A percentile compares a stretch with the other conserved stretches of the same genome.
These are phyloP conservation scores for Penicillium crustosum DNA, from an alignment of 2,329 filamentous ascomycete species.

Conservation along the genomic window DNA sequence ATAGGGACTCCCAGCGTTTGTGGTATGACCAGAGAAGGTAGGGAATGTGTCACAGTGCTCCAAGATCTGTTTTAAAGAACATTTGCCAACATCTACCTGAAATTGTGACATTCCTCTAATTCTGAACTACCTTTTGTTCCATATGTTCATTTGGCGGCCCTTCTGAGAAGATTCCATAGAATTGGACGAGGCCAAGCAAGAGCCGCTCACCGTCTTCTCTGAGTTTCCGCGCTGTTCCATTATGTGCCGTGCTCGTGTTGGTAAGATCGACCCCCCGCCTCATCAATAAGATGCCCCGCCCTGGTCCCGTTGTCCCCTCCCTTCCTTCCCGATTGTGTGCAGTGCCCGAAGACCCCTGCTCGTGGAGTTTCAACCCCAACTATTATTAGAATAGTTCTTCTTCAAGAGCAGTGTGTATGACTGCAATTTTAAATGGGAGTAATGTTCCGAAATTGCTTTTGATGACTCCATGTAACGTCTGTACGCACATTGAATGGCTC, in stretches of 20 bases:
- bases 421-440: neutral
- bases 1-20: too few relatives aligned
- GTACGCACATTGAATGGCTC: neutral
- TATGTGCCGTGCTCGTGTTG: neutral
- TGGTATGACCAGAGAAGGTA: neutral
- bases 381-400: neutral
- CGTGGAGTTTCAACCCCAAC: neutral
- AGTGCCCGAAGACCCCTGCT: neutral
- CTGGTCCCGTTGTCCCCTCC: neutral
- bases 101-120: neutral
- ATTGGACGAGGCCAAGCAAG: neutral
- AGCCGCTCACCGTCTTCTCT: neutral
- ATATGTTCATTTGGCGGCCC: neutral
- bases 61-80: neutral
- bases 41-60: neutral
- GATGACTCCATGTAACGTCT: neutral
- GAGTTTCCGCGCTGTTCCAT: neutral
- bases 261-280: neutral
- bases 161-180: neutral
- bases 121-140: neutral
- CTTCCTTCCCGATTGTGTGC: neutral
- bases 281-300: neutral
- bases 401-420: neutral
- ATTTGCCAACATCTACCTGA: too few relatives aligned
- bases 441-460: neutral